These are phyloP conservation scores for Lasiosphaeris hirsuta DNA, from an alignment of 495 filamentous ascomycete genomes.

Conservation along the genomic window DNA sequence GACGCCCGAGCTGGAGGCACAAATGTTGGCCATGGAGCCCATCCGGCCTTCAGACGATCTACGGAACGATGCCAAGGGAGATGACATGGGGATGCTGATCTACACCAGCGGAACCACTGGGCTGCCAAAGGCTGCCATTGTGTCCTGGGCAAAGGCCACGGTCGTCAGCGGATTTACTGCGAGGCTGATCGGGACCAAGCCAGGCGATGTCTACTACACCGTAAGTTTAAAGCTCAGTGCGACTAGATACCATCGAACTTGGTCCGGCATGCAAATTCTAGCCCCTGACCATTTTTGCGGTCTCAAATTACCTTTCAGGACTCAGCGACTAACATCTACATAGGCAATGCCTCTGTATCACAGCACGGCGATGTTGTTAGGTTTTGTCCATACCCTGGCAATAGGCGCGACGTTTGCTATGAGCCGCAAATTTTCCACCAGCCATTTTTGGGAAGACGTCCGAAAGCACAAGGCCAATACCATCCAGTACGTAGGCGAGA, in stretches of 20 bases:
- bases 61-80: slow-evolving; percentile 47
- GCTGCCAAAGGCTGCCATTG: slow-evolving; percentile 83
- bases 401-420: slow-evolving; percentile 64
- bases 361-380: slow-evolving; percentile 73
- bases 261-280: too few relatives aligned
- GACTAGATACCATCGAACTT: too few relatives aligned
- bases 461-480: slow-evolving; percentile 69
- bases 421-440: slow-evolving; percentile 77
- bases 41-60: slow-evolving; percentile 61
- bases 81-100: slow-evolving; percentile 70
- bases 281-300: too few relatives aligned
- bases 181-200: slow-evolving; percentile 55
- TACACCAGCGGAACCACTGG: slow-evolving; percentile 90
- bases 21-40: slow-evolving; percentile 54
- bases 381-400: slow-evolving; percentile 57
- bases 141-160: slow-evolving; percentile 70
- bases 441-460: slow-evolving; percentile 78
- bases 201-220: slow-evolving; percentile 75
- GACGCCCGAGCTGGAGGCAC: slow-evolving; percentile 58
- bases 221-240: slow-evolving; percentile 30
- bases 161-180: slow-evolving; percentile 52
- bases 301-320: too few relatives aligned
- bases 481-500: slow-evolving; percentile 96
- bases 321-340: slow-evolving; percentile 7
- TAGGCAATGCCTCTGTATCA: slow-evolving; percentile 96